These are phyloP conservation scores for Colletotrichum liriopes DNA, from an alignment of 2,329 filamentous ascomycete genomes.

Conservation along the genomic window DNA sequence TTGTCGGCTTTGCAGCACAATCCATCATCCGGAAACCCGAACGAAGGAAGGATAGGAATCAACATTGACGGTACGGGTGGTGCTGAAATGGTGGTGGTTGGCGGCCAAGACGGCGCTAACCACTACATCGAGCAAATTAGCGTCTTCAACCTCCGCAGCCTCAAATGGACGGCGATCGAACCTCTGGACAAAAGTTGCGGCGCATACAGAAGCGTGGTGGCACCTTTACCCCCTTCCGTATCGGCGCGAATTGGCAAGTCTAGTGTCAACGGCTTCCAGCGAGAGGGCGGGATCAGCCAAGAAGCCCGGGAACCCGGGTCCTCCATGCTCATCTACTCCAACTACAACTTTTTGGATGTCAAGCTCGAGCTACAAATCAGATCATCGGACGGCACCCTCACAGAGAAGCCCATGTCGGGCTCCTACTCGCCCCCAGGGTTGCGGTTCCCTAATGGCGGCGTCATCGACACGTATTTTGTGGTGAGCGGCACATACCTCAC, in stretches of 20 bases:
- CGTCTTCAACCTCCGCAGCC: constrained; percentile 94
- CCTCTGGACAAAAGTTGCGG: constrained; percentile 92
- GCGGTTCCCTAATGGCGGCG: constrained; percentile 94
- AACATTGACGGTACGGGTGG: constrained; percentile 92
- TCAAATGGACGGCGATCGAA: constrained; percentile 96
- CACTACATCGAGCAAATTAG: constrained; percentile 99
- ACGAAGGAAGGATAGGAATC: constrained; percentile 90
- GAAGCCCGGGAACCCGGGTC: constrained; percentile 72
- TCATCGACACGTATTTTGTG: constrained; percentile 96
- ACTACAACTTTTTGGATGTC: constrained; percentile 98
- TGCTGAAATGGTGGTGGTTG: constrained; percentile 97
- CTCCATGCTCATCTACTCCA: constrained; percentile 97
- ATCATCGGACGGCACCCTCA: constrained; percentile 84
- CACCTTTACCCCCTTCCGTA: constrained; percentile 80
- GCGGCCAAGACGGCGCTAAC: constrained; percentile 96
- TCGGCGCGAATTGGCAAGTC: constrained; percentile 77
- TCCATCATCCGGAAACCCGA: constrained; percentile 83
- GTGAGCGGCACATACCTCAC: constrained; percentile 98
- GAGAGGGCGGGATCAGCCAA: constrained; percentile 66
- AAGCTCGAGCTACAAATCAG: constrained; percentile 95
- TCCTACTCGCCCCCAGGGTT: constrained; percentile 91
- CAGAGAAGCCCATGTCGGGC: constrained; percentile 91
- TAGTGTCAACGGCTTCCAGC: constrained; percentile 59
- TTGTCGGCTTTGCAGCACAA: constrained; percentile 93
- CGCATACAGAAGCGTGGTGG: constrained; percentile 95